Evolutionary conservation across 164 flowering plant species (phyloP), one percentile per base, ranked within the genome.

Genomic region (Magnolia kwangsiensis): DNA sequence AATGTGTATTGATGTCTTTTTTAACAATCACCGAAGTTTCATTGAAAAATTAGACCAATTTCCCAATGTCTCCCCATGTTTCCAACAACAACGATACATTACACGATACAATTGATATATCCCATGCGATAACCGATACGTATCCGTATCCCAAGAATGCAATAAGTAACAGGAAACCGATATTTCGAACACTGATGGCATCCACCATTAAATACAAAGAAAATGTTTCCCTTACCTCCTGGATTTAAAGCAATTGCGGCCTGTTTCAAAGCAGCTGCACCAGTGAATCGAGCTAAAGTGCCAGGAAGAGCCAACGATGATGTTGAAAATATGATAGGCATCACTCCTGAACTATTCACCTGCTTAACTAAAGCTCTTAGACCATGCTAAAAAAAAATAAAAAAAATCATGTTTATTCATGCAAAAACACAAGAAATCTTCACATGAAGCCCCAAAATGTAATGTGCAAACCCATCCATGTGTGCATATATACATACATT

Each of bases 321-420:
- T 50, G 99, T 94, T 6, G 99, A 96, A 83, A 96, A 96, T 82
- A 96, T 96, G 66, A 96, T 96, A 64, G 99, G 99, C 99, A 96
- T 96, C 77, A 96, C 99, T 76, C 99, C 99, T 74, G 98, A 86
- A 84, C 99, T 92, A 84, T 96, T 96, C 37, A 96, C 99, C 99
- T 96, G 91, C 24, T 80, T 72, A 77, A 68, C 14, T 5, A 81
- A 1, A 67, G 37, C 14, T 58, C 1, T 67, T 6, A 74, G 63
- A 51, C 49, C 16, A 27, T 20, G 61, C 16, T 63, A 19, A 19
- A 7, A 61, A 63, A 63, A 18, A 63, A n/a, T n/a, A n/a, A n/a
- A 7, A 63, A 63, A 63, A 18, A 63, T 63, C 65, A 63, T 37
- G 45, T 37, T 37, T 37, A 37, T 37, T 37, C 45, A 37, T 2